These are phyloP conservation scores for Blastobotrys indianensis DNA, from an alignment of 1,139 yeast species.

Conservation along the genomic window DNA sequence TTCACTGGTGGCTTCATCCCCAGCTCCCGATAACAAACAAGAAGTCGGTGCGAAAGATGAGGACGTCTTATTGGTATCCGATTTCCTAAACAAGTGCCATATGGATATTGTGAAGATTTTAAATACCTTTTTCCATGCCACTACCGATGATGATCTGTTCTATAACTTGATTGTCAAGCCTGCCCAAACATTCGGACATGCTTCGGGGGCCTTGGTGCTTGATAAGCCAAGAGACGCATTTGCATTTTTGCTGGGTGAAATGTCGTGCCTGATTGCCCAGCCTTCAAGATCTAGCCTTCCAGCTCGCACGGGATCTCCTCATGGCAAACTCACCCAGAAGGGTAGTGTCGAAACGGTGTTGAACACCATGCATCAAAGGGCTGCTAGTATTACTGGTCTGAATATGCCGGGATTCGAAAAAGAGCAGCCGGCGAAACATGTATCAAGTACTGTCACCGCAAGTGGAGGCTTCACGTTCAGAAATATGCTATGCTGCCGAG, in stretches of 20 bases:
- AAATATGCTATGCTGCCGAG: conserved; percentile 72
- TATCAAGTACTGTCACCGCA: too few relatives aligned
- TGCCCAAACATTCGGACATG: conserved; percentile 73
- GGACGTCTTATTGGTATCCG: too few relatives aligned
- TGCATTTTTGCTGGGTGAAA: conserved; percentile 48
- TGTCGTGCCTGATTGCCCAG: conserved; percentile 1
- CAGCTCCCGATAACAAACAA: too few relatives aligned
- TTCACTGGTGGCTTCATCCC: too few relatives aligned
- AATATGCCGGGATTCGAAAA: too few relatives aligned
- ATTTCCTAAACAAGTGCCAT: conserved; percentile 36
- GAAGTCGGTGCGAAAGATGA: too few relatives aligned
- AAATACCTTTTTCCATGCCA: conserved; percentile 51
- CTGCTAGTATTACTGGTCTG: too few relatives aligned
- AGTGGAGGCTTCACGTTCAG: conserved; percentile 34
- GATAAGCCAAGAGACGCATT: conserved; percentile 54
- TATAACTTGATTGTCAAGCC: conserved; percentile 57
- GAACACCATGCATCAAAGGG: neutral
- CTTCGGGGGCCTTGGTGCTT: conserved; percentile 68
- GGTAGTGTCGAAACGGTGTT: neutral
- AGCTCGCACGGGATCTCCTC: neutral
- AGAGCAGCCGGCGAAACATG: too few relatives aligned
- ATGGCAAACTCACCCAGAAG: neutral
- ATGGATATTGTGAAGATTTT: too few relatives aligned
- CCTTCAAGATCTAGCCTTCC: neutral
- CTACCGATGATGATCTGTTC: conserved; percentile 63